Evolutionary conservation across 164 flowering plant genomes (phyloP).

Genomic region (Dillenia suffruticosa): DNA sequence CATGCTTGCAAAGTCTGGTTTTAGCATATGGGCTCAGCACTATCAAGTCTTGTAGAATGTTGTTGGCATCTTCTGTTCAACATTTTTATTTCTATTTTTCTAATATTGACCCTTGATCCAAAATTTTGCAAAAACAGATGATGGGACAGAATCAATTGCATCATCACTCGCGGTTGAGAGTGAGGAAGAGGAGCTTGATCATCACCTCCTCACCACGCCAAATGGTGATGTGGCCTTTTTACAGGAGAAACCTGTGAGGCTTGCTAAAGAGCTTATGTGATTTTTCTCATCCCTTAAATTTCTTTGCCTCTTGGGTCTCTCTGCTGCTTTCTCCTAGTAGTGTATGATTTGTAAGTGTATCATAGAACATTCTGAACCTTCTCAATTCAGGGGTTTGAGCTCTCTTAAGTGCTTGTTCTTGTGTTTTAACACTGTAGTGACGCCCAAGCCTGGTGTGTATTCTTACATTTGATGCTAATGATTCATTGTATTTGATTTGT

Average conservation of each 20-base stretch:
- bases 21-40: no score
- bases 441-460: no score
- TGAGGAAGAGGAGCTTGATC: slow-evolving; percentile 58
- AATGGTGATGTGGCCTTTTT: slow-evolving; percentile 62
- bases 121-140: slow-evolving; percentile 30
- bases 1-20: no score
- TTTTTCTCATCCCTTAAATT: slow-evolving; percentile 1
- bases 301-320: background rate
- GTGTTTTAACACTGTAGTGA: background rate
- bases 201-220: slow-evolving; percentile 55
- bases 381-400: background rate
- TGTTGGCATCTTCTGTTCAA: background rate
- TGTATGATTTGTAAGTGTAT: slow-evolving; percentile 19
- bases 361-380: background rate
- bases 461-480: no score
- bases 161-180: slow-evolving; percentile 41
- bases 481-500: no score
- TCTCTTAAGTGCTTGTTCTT: background rate
- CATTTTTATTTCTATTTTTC: background rate
- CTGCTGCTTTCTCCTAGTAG: slow-evolving; percentile 15
- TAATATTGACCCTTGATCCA: background rate
- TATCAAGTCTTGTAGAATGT: background rate
- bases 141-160: slow-evolving; percentile 43
- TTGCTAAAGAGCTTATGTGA: slow-evolving; percentile 55
- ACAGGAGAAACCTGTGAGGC: slow-evolving; percentile 56